Conservation (phyloP, 768 basidiomycete genomes). For the Austroboletus festivus region DNA sequence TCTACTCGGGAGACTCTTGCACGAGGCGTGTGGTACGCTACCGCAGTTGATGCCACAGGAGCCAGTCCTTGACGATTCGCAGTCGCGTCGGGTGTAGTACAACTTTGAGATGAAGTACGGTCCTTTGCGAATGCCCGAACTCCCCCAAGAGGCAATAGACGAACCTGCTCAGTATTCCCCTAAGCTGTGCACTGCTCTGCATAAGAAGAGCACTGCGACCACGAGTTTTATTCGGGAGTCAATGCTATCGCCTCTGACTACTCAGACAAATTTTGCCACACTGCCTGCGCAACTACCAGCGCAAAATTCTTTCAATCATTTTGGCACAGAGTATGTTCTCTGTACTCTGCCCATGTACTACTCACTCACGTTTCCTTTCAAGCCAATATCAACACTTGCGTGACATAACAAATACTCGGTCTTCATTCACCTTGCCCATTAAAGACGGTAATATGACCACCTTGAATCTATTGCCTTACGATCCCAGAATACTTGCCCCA, state of each 20-base stretch:
- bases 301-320: background rate
- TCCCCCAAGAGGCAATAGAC: background rate
- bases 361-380: background rate
- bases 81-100: background rate
- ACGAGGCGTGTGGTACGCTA: background rate
- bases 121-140: background rate
- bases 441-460: background rate
- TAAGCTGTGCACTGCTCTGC: background rate
- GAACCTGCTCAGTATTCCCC: background rate
- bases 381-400: background rate
- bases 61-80: background rate
- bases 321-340: background rate
- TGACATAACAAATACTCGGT: background rate
- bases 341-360: background rate
- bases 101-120: background rate
- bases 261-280: background rate
- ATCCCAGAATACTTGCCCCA: background rate
- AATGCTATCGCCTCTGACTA: background rate
- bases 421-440: background rate
- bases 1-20: constrained; percentile 1
- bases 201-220: background rate
- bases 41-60: background rate
- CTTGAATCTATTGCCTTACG: background rate
- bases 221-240: background rate
- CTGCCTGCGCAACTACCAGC: background rate